phyloP scores from a whole-genome alignment of 768 basidiomycete genomes.

The Xanthoconium stramineum region DNA sequence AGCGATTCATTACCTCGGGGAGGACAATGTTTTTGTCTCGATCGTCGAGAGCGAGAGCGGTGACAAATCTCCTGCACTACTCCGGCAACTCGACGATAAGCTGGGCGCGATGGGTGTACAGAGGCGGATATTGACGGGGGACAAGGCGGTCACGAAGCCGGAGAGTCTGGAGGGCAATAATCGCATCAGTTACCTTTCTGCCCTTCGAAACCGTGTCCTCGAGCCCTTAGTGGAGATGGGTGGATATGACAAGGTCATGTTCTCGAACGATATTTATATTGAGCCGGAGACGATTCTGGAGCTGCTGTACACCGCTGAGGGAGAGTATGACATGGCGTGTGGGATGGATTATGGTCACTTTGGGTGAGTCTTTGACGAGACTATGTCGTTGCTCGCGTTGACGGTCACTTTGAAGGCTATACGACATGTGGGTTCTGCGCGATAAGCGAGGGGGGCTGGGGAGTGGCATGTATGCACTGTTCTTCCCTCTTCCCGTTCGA shows the following conservation, averaged over 20 bases:
- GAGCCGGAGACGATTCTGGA: conserved; percentile 40
- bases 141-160: conserved; percentile 8
- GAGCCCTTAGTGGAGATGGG: conserved; percentile 38
- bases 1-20: conserved; percentile 38
- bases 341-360: conserved; percentile 37
- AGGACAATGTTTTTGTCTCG: conserved; percentile 41
- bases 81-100: conserved; percentile 7
- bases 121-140: conserved; percentile 13
- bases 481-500: not conserved
- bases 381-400: not conserved
- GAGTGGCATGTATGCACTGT: conserved; percentile 10
- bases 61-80: conserved; percentile 11
- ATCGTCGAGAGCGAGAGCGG: conserved; percentile 37
- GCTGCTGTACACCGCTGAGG: conserved; percentile 36
- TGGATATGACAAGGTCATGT: conserved; percentile 38
- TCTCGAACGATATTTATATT: conserved; percentile 42
- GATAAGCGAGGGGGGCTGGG: conserved; percentile 17
- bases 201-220: conserved; percentile 40
- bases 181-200: conserved; percentile 11
- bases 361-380: conserved; percentile 19
- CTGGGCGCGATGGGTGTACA: conserved; percentile 11
- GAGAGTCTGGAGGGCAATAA: not conserved
- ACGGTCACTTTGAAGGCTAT: conserved; percentile 9
- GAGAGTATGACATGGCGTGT: conserved; percentile 43
- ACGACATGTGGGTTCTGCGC: conserved; percentile 24